Conservation (phyloP, 148 eudicot species). For the Suaeda aralocaspica region DNA sequence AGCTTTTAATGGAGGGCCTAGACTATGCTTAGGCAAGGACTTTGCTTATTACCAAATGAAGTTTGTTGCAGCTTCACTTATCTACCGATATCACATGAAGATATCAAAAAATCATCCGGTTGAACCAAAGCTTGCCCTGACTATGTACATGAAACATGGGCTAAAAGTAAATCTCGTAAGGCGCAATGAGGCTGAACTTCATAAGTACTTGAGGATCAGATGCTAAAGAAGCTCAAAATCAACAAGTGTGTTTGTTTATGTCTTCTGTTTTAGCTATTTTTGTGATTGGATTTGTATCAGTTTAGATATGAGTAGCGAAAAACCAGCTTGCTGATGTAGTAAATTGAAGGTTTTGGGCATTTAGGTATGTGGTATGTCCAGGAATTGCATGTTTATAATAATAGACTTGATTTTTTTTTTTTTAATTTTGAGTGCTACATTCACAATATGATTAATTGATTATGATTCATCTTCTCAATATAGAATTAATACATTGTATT, state of each 20-base stretch:
- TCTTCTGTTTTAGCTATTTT: slow-evolving; percentile 14
- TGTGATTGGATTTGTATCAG: slow-evolving; percentile 21
- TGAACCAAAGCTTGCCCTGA: slow-evolving; percentile 80
- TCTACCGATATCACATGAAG: slow-evolving; percentile 56
- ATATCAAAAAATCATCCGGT: slow-evolving; percentile 60
- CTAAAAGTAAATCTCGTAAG: slow-evolving; percentile 59
- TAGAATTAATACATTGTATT: not conserved
- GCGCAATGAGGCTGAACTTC: slow-evolving; percentile 42
- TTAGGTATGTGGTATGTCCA: not conserved
- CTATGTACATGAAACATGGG: slow-evolving; percentile 96
- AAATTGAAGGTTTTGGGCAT: not conserved
- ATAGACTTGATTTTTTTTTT: slow-evolving; percentile 11
- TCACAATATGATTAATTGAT: not conserved
- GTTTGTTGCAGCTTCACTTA: slow-evolving; percentile 77
- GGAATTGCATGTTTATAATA: slow-evolving; percentile 16
- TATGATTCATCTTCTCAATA: not conserved
- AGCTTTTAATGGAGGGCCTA: slow-evolving; percentile 94
- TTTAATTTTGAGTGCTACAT: slow-evolving; percentile 10
- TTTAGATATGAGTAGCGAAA: not conserved
- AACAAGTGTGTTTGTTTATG: slow-evolving; percentile 3
- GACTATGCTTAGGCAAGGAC: slow-evolving; percentile 91
- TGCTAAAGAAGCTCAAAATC: slow-evolving; percentile 12
- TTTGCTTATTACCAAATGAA: slow-evolving; percentile 98
- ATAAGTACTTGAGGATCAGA: slow-evolving; percentile 23
- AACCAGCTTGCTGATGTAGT: slow-evolving; percentile 9